Percentiles rank a stretch among this genome's conserved stretches.
These are phyloP conservation scores for Candida glaebosa DNA, from an alignment of 805 yeast genomes.

Conservation along the genomic window DNA sequence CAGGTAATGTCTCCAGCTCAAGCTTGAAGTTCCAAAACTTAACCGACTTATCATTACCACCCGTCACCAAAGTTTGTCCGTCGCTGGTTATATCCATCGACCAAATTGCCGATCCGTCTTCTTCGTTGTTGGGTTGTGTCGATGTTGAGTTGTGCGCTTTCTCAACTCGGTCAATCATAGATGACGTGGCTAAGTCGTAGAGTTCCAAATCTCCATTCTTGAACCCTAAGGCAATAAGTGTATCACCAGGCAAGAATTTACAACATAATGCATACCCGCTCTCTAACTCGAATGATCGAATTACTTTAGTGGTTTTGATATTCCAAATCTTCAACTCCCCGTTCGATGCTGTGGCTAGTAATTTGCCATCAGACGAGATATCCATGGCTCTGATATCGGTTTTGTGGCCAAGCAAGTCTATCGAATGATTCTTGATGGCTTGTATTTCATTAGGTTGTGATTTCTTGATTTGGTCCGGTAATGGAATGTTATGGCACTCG, in stretches of 20 bases:
- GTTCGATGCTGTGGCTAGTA: slow-evolving; percentile 86
- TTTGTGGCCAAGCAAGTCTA: slow-evolving; percentile 84
- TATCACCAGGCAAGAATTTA: slow-evolving; percentile 87
- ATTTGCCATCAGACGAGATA: slow-evolving; percentile 72
- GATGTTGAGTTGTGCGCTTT: slow-evolving; percentile 53
- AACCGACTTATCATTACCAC: slow-evolving; percentile 88
- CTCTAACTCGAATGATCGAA: slow-evolving; percentile 69
- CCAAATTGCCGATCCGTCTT: slow-evolving; percentile 70
- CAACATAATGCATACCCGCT: slow-evolving; percentile 83
- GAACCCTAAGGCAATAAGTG: slow-evolving; percentile 82
- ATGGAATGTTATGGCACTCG: slow-evolving; percentile 57
- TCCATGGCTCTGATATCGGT: slow-evolving; percentile 84
- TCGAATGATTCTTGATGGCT: slow-evolving; percentile 47
- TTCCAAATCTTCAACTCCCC: slow-evolving; percentile 92
- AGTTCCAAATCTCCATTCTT: slow-evolving; percentile 81
- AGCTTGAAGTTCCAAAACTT: slow-evolving; percentile 86
- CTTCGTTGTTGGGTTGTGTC: slow-evolving; percentile 28
- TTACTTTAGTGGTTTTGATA: slow-evolving; percentile 62
- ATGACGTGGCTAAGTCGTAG: slow-evolving; percentile 81
- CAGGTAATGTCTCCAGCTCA: slow-evolving; percentile 66
- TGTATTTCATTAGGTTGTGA: slow-evolving; percentile 36
- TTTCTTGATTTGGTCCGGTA: slow-evolving; percentile 57
- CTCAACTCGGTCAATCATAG: slow-evolving; percentile 64
- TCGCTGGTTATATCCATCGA: slow-evolving; percentile 82
- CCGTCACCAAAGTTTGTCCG: slow-evolving; percentile 82